These are phyloP conservation scores for Rhodamnia argentea DNA, from an alignment of 345 rosid genomes.

Conservation along the genomic window DNA sequence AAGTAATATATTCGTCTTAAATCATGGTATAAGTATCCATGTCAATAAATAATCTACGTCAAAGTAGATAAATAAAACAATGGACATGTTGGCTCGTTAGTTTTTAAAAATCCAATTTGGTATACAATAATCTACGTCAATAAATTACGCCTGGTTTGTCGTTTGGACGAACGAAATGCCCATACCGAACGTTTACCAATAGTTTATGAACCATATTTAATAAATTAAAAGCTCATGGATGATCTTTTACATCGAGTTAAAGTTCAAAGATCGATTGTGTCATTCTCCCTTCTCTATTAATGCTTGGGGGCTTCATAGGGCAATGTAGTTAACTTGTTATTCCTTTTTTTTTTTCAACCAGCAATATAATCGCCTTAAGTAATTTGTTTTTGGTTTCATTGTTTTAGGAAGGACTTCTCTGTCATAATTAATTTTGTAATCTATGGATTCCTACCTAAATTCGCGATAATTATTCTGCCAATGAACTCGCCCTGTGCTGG, in stretches of 20 bases:
- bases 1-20: not conserved
- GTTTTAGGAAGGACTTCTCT: not conserved
- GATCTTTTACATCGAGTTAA: too few species aligned
- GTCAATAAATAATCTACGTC: too few species aligned
- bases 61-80: too few species aligned
- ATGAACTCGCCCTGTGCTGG: too few species aligned
- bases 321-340: not conserved
- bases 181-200: not conserved
- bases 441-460: not conserved
- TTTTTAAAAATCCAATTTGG: not conserved
- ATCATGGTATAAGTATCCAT: not conserved
- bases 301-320: not conserved
- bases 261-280: too few species aligned
- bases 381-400: not conserved
- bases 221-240: too few species aligned
- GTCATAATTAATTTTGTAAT: too few species aligned
- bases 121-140: not conserved
- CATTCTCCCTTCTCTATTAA: not conserved
- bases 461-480: too few species aligned
- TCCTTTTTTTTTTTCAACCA: not conserved
- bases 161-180: not conserved
- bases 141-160: rapidly evolving
- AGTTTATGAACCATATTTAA: too few species aligned
- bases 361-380: too few species aligned
- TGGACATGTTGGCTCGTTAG: not conserved